These are phyloP conservation scores for Evernia prunastri DNA, from an alignment of 495 filamentous ascomycete genomes.

Conservation along the genomic window DNA sequence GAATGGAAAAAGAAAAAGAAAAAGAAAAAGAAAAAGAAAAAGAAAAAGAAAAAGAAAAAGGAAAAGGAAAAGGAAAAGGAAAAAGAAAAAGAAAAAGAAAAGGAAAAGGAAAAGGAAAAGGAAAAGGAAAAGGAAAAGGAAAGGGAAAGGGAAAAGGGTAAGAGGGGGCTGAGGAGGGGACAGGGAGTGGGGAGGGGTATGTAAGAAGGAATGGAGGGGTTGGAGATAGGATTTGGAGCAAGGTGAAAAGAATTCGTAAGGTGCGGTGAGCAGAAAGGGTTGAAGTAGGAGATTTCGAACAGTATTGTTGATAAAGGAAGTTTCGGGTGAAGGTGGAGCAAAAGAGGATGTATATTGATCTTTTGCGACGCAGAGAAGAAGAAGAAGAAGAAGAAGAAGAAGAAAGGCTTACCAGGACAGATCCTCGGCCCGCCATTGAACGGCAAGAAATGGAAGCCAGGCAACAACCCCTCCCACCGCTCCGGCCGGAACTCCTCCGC, in stretches of 20 bases:
- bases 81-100: background rate
- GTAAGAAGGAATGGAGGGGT: too few species aligned
- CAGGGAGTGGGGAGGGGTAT: too few species aligned
- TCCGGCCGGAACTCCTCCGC: conserved; percentile 28
- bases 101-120: too few species aligned
- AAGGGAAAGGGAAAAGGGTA: too few species aligned
- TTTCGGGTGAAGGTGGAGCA: background rate
- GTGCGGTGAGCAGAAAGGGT: too few species aligned
- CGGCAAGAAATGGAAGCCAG: conserved; percentile 53
- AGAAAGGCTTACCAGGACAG: conserved; percentile 26
- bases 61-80: background rate
- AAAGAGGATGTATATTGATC: background rate
- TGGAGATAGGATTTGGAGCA: too few species aligned
- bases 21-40: background rate
- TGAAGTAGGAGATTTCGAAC: too few species aligned
- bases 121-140: too few species aligned
- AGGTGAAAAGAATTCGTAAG: too few species aligned
- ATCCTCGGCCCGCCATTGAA: conserved; percentile 59
- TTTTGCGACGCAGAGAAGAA: background rate
- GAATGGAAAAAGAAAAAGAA: background rate
- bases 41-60: background rate
- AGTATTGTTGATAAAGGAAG: too few species aligned
- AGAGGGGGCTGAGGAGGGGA: too few species aligned
- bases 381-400: background rate
- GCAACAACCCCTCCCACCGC: conserved; percentile 25